Evolutionary conservation across 1,284 basidiomycete genomes (phyloP), one percentile per base, ranked within the genome.

Genomic region (Leccinum solheimii): DNA sequence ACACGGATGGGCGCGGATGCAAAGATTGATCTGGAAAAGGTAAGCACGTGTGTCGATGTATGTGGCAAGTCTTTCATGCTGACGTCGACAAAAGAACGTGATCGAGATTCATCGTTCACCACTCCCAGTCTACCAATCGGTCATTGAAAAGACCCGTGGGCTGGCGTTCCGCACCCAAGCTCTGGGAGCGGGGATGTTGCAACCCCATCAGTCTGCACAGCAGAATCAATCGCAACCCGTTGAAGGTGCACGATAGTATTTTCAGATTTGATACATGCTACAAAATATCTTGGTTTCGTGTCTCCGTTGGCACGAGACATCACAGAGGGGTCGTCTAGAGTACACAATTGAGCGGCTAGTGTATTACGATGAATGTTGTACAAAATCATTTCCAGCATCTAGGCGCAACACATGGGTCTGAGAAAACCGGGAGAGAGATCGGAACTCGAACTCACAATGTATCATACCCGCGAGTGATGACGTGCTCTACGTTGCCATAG

Each of bases 1-100:
- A 97, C 96, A 27, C 87, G 94, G 34, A 94, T 97, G 86, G 95
- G 92, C 23, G 90, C 92, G 3, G 93, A 99, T 71, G 95, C 95
- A 60, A 98, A 97, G 81, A 98, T 98, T 68, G 96, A 98, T 77
- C 84, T 98, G 55, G 94, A 97, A 78, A 94, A 95, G 81, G 92
- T 91, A 62, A 54, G 62, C 49, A 2, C 38, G 54, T 56, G 43
- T 13, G 16, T n/a, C 45, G 11, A 52, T 32, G 36, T 26, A 16
- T 16, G 30, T 7, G 27, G 1, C 5, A 5, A 14, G 26, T 40
- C 43, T 60, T 62, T 68, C 30, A 69, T 58, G 21, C 57, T 60
- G 50, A 62, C 36, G 54, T 59, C 53, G 32, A 45, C 53, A 13
- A 75, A 5, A 95, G 92, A 97, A 98, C 75, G 92, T 97, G 72